These are phyloP conservation scores for Pouteria glomerata DNA, from an alignment of 148 eudicot genomes.

Conservation along the genomic window DNA sequence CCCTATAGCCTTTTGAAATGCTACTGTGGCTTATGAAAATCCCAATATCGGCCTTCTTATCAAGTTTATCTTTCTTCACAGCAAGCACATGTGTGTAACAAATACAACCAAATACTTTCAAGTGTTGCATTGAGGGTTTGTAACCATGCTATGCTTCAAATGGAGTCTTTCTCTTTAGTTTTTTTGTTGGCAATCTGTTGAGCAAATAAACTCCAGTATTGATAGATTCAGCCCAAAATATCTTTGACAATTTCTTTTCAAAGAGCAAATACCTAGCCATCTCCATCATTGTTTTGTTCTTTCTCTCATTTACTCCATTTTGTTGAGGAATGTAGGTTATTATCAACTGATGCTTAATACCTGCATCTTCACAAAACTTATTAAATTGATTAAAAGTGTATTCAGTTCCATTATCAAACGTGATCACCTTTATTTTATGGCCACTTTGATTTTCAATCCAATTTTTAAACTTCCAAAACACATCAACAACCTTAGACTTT, in stretches of 20 bases:
- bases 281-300: not conserved
- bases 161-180: not conserved
- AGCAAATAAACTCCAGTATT: not conserved
- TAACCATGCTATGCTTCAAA: not conserved
- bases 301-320: not conserved
- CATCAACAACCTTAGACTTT: not conserved
- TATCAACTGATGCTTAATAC: not conserved
- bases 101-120: not conserved
- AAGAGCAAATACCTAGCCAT: constrained; percentile 4
- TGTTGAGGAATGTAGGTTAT: constrained; percentile 1
- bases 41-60: no score
- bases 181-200: constrained; percentile 2
- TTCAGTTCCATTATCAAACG: constrained; percentile 3
- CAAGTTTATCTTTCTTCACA: not conserved
- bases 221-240: not conserved
- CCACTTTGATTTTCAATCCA: constrained; percentile 7
- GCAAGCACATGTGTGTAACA: not conserved
- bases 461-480: constrained; percentile 10
- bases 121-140: not conserved
- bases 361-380: no score
- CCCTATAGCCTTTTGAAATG: no score
- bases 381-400: constrained; percentile 1
- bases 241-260: constrained; percentile 1
- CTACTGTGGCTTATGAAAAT: no score
- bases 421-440: not conserved